Evolutionary conservation across 2,329 filamentous ascomycete genomes (phyloP).

Genomic region (Rutstroemia sp.): DNA sequence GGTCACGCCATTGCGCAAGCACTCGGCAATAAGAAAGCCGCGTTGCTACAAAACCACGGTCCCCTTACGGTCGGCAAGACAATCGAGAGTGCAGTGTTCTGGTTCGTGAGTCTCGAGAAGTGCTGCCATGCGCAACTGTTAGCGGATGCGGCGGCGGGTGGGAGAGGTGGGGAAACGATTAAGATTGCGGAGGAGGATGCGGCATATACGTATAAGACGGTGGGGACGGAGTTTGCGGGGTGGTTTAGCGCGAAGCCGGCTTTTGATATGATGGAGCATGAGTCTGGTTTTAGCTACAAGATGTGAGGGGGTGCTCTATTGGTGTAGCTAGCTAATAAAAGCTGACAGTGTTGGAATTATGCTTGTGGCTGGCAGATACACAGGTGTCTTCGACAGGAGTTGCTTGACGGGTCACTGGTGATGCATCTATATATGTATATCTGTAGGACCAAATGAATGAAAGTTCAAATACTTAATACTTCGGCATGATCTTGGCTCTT

Average conservation of each 20-base stretch:
- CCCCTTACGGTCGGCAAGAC: conserved; percentile 42
- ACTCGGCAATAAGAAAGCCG: conserved; percentile 43
- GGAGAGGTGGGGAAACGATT: conserved; percentile 55
- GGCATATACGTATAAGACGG: conserved; percentile 55
- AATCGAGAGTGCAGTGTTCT: conserved; percentile 46
- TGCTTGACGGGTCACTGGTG: no score
- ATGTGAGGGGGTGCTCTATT: conserved; percentile 13
- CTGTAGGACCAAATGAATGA: no score
- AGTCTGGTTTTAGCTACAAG: conserved; percentile 32
- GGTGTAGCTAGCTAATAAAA: not conserved
- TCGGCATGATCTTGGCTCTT: no score
- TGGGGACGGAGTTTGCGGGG: conserved; percentile 54
- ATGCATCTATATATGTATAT: no score
- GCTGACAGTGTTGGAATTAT: no score
- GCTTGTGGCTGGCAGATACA: no score
- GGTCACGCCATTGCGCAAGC: conserved; percentile 40
- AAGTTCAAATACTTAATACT: not conserved
- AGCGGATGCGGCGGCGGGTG: conserved; percentile 52
- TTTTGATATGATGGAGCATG: conserved; percentile 62
- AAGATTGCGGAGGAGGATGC: conserved; percentile 65
- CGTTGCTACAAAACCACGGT: conserved; percentile 48
- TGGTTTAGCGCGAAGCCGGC: conserved; percentile 66
- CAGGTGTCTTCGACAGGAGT: no score
- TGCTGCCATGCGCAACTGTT: conserved; percentile 43
- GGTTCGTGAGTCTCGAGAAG: conserved; percentile 46